Conservation (phyloP, 2,329 filamentous ascomycete species). For the Teratosphaeria pseudoeucalypti region DNA sequence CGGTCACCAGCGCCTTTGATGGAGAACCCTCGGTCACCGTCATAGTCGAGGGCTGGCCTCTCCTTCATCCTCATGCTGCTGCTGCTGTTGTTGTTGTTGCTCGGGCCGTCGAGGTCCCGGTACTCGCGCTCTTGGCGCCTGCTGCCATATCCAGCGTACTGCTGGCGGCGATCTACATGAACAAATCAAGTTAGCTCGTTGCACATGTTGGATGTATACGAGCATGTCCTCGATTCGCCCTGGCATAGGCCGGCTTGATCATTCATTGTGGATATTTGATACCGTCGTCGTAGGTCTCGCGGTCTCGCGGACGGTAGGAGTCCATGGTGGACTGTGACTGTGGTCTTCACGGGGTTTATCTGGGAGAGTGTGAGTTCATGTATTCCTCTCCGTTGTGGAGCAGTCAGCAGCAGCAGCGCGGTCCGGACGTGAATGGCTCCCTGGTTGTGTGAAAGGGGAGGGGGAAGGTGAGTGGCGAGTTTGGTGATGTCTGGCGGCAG, state of each 20-base stretch:
- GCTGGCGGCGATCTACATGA: constrained; percentile 4
- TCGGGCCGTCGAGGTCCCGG: constrained; percentile 5
- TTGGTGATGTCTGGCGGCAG: background rate
- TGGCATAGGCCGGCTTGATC: background rate
- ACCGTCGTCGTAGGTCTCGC: background rate
- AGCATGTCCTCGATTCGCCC: background rate
- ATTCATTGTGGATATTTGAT: background rate
- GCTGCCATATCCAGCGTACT: background rate
- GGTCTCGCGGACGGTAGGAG: constrained; percentile 6
- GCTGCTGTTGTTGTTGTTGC: background rate
- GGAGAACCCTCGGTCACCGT: background rate
- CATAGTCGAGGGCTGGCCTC: background rate
- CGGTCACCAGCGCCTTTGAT: background rate
- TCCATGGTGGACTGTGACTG: constrained; percentile 4
- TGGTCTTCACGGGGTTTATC: background rate
- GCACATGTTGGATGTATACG: constrained; percentile 7
- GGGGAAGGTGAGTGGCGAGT: background rate
- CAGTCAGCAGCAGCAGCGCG: background rate
- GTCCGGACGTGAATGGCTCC: background rate
- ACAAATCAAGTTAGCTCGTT: constrained; percentile 5
- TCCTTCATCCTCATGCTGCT: background rate
- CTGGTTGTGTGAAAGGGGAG: background rate
- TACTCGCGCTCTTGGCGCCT: constrained; percentile 1
- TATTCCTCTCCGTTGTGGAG: background rate
- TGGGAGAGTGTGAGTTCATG: background rate